Base-by-base conservation (phyloP, 352 stramenopile genomes). In the Pythium aphanidermatum region DNA sequence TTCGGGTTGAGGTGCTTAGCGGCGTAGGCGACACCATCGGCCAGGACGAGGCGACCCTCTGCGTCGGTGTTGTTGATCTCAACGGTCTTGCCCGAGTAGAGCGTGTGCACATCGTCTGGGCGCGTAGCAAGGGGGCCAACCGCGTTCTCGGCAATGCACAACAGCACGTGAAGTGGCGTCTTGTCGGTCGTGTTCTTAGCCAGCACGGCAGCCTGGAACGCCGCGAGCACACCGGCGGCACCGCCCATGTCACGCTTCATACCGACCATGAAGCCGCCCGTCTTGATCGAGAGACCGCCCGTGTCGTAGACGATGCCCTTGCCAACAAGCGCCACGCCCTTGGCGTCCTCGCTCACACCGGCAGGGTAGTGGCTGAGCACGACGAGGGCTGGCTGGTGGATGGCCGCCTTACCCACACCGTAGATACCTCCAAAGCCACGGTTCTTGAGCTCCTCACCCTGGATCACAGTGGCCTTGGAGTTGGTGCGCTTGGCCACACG, bases 291-390 rank as follows among this genome's bases (percentile, higher is more conserved):
- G 5, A 98, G 70, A 43, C 95, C 95, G 38, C 93, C 95, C 20
- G 95, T 98, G 72, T 98, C 95, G 63, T 98, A 98, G 11, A 98
- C 78, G 64, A 98, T 98, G 25, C 92, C 93, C 64, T 98, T 98
- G 46, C 93, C 93, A 16, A 98, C 90, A 35, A 98, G 66, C 9
- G 70, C 77, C 2, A 90, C 61, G 39, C 88, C 67, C 53, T 77
- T 69, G 24, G 54, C 58, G n/a, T 58, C 49, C 12, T 54, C 51
- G 10, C 53, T 41, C 2, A 36, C 43, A 12, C 59, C 61, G 5
- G 51, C 43, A 0, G 79, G 83, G 58, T 83, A 69, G 54, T 96
- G 79, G 32, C 78, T 92, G 39, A 98, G 50, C 27, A 97, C 81
- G 19, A 98, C 71, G 4, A 98, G 67, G 28, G 91, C 83, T 2